phyloP scores from a whole-genome alignment of 306 rosid species.

The Vicia faba region DNA sequence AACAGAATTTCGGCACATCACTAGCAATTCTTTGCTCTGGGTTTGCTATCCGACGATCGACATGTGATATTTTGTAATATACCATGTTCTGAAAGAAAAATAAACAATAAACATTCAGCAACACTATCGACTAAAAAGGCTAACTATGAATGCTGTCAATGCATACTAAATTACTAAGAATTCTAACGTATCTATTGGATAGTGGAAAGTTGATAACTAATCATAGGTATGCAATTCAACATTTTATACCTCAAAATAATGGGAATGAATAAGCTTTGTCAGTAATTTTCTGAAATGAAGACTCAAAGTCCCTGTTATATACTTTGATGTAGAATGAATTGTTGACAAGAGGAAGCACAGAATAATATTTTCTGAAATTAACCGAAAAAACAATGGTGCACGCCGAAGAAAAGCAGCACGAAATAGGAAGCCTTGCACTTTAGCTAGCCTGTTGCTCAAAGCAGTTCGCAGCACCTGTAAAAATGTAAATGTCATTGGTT shows the following conservation, averaged over 20 bases:
- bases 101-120: constrained; percentile 34
- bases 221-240: constrained; percentile 27
- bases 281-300: constrained; percentile 91
- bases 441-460: constrained; percentile 99
- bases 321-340: constrained; percentile 86
- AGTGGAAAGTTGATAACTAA: constrained; percentile 18
- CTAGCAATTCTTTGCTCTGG: constrained; percentile 98
- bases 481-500: constrained; percentile 31
- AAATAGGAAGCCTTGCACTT: constrained; percentile 98
- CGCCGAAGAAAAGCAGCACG: constrained; percentile 99
- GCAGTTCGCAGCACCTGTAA: constrained; percentile 88
- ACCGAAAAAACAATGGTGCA: constrained; percentile 77
- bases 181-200: background rate
- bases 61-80: constrained; percentile 94
- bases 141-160: background rate
- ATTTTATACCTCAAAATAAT: constrained; percentile 85
- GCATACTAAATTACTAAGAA: constrained; percentile 19
- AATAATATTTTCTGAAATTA: constrained; percentile 88
- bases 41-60: constrained; percentile 90
- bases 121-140: constrained; percentile 9
- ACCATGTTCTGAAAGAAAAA: constrained; percentile 84
- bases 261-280: constrained; percentile 85
- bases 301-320: constrained; percentile 87
- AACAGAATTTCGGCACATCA: constrained; percentile 94
- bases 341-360: constrained; percentile 88